These are phyloP conservation scores for Verticillium albo-atrum DNA, from an alignment of 2,329 filamentous ascomycete genomes.

Conservation along the genomic window DNA sequence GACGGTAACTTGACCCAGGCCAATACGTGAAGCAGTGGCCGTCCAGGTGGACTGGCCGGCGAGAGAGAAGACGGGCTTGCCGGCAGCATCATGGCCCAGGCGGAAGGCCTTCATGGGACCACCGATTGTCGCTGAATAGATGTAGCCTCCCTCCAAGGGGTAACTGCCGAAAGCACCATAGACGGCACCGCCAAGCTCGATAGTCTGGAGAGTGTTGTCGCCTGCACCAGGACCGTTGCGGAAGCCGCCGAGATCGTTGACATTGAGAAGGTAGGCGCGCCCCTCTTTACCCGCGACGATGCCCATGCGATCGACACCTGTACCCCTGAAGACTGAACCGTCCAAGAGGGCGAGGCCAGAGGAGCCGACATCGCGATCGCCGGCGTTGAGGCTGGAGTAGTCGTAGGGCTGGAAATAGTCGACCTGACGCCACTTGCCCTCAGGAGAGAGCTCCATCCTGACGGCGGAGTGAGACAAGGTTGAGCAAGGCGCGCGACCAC, in stretches of 20 bases:
- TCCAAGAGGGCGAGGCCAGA: constrained; percentile 28
- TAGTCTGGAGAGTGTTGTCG: constrained; percentile 31
- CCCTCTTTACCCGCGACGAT: constrained; percentile 34
- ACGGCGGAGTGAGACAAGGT: constrained; percentile 28
- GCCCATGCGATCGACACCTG: constrained; percentile 27
- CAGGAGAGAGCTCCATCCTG: constrained; percentile 20
- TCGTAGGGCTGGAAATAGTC: constrained; percentile 39
- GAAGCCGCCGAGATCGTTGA: constrained; percentile 35
- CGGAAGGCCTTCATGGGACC: constrained; percentile 13
- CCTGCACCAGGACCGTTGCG: constrained; percentile 28
- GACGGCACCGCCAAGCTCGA: constrained; percentile 24
- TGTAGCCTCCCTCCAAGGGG: constrained; percentile 35
- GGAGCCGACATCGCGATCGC: constrained; percentile 33
- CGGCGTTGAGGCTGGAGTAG: constrained; percentile 29
- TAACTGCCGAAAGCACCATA: constrained; percentile 34
- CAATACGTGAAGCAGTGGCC: constrained; percentile 19
- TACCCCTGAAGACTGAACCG: constrained; percentile 24
- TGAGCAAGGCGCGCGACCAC: constrained; percentile 23
- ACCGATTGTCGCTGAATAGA: constrained; percentile 26
- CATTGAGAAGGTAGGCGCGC: constrained; percentile 32
- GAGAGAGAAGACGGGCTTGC: constrained; percentile 27
- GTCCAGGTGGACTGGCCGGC: constrained; percentile 17
- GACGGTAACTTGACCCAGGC: constrained; percentile 25
- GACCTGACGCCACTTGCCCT: constrained; percentile 12
- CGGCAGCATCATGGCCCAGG: constrained; percentile 12